These are phyloP conservation scores for Xerocomus brunneocitrinus DNA, from an alignment of 768 basidiomycete species.

Conservation along the genomic window DNA sequence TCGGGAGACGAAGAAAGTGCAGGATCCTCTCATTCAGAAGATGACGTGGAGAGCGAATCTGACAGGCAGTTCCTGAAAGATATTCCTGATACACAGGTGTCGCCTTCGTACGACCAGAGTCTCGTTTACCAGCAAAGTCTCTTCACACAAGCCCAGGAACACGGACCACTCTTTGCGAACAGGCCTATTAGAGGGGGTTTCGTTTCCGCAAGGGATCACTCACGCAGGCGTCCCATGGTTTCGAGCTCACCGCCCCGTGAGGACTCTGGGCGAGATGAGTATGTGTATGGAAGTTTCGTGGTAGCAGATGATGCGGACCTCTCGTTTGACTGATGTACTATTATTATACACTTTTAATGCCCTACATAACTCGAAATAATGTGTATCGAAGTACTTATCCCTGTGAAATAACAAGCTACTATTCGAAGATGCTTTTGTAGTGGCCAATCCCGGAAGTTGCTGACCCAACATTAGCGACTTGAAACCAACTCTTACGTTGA, in stretches of 20 bases:
- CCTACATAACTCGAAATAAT: background rate
- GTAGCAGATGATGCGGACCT: conserved; percentile 76
- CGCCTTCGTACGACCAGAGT: conserved; percentile 70
- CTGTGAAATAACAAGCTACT: too few relatives aligned
- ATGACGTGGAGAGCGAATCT: conserved; percentile 54
- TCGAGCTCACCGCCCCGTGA: conserved; percentile 62
- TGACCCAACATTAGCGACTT: background rate
- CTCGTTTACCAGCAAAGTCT: conserved; percentile 67
- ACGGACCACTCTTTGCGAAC: conserved; percentile 51
- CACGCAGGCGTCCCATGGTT: conserved; percentile 28
- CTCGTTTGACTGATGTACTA: conserved; percentile 36
- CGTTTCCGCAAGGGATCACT: conserved; percentile 29
- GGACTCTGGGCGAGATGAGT: conserved; percentile 55
- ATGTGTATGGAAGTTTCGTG: conserved; percentile 73
- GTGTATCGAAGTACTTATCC: background rate
- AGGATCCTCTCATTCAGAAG: conserved; percentile 54
- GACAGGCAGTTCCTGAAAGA: conserved; percentile 66
- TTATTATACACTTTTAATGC: conserved; percentile 6
- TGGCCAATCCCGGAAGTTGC: conserved; percentile 6
- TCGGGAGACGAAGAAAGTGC: conserved; percentile 76
- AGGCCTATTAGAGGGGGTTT: conserved; percentile 45
- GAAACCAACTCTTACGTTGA: background rate
- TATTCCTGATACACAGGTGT: conserved; percentile 60
- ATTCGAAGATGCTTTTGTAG: too few relatives aligned
- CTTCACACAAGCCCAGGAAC: conserved; percentile 57